Conservation (phyloP, 23 red algal species). For the Chondrus crispus region DNA sequence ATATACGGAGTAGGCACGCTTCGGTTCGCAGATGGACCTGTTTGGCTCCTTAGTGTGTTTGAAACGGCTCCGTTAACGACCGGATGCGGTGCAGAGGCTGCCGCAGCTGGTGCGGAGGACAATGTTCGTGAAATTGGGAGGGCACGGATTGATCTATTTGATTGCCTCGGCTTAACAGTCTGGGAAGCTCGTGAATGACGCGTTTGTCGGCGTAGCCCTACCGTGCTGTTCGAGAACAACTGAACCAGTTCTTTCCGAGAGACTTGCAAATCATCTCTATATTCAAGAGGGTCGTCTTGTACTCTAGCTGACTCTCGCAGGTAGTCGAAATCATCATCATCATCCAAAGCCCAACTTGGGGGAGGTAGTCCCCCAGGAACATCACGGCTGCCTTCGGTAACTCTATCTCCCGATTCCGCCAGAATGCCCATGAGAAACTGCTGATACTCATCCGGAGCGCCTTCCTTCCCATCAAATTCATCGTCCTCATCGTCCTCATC, state of each 20-base stretch:
- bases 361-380: not conserved
- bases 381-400: not conserved
- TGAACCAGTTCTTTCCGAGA: conserved; percentile 34
- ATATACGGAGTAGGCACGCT: no score
- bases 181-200: no score
- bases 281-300: conserved; percentile 50
- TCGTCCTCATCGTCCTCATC: conserved; percentile 33
- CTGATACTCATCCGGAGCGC: not conserved
- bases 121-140: no score
- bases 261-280: conserved; percentile 35
- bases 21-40: no score
- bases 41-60: no score
- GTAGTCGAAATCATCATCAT: conserved; percentile 64
- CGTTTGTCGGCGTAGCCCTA: conserved; percentile 8
- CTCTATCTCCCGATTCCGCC: not conserved
- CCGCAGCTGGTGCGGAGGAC: no score
- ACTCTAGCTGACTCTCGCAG: conserved; percentile 49
- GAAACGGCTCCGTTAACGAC: no score
- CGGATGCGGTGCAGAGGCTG: no score
- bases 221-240: conserved; percentile 2
- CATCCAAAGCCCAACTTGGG: conserved; percentile 9
- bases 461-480: not conserved
- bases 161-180: no score
- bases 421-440: not conserved
- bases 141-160: no score